phyloP scores from a whole-genome alignment of 2,329 filamentous ascomycete species.

The Bertia moriformis region DNA sequence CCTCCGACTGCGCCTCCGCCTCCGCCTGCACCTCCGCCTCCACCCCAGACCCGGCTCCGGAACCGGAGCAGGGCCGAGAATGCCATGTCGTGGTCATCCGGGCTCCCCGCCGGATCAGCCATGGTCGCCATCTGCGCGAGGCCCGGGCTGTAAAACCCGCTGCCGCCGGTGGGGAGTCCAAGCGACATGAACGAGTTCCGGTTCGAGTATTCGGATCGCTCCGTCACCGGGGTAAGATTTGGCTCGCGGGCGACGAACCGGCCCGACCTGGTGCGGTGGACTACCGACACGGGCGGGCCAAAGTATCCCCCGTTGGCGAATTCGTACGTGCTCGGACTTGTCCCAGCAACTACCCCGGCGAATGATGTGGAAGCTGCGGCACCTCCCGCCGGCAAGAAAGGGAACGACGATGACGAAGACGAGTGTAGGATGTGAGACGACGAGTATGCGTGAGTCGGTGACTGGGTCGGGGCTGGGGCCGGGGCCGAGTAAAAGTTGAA shows the following conservation, averaged over 20 bases:
- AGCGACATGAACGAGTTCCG: conserved; percentile 79
- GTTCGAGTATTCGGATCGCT: conserved; percentile 89
- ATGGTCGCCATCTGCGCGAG: conserved; percentile 65
- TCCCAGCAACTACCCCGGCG: conserved; percentile 9
- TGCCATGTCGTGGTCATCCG: conserved; percentile 58
- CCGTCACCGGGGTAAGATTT: conserved; percentile 89
- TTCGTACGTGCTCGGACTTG: conserved; percentile 28
- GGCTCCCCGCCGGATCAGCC: conserved; percentile 31
- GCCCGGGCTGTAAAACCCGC: conserved; percentile 50
- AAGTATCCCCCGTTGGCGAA: conserved; percentile 81
- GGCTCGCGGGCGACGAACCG: conserved; percentile 67
- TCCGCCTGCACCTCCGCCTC: too few relatives aligned
- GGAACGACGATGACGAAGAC: background rate
- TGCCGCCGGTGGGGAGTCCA: conserved; percentile 28
- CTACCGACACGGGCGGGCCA: conserved; percentile 50
- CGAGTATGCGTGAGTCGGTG: conserved; percentile 8
- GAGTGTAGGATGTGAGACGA: too few relatives aligned
- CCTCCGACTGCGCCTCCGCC: too few relatives aligned
- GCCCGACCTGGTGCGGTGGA: conserved; percentile 59
- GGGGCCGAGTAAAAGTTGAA: conserved; percentile 83
- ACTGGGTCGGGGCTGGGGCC: conserved; percentile 18
- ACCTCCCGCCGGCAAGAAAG: conserved; percentile 25
- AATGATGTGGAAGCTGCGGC: conserved; percentile 17
- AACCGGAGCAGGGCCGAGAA: conserved; percentile 61
- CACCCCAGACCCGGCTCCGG: conserved; percentile 62